Evolutionary conservation across 306 rosid species (phyloP).

Genomic region (Vigna angularis): DNA sequence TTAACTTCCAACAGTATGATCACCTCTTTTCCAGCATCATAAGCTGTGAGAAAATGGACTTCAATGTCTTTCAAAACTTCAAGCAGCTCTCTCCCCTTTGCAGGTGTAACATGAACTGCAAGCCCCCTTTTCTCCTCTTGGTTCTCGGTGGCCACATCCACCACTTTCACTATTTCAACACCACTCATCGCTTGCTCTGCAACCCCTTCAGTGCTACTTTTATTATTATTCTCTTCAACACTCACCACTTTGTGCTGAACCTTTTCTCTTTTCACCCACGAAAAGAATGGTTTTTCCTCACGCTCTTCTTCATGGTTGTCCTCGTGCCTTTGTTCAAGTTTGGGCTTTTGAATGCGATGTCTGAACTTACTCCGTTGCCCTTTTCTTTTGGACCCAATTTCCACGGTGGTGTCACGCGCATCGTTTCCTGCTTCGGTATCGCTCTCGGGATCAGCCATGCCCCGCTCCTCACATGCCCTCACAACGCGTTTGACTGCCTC

Average conservation of each 20-base stretch:
- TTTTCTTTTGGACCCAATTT: conserved; percentile 47
- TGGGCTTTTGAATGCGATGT: too few relatives aligned
- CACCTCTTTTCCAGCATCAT: conserved; percentile 78
- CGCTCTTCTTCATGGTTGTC: too few relatives aligned
- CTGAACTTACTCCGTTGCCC: too few relatives aligned
- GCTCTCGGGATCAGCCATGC: conserved; percentile 56
- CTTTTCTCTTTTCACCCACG: too few relatives aligned
- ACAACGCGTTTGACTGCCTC: conserved; percentile 52
- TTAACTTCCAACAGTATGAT: conserved; percentile 93
- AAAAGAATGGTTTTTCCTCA: too few relatives aligned
- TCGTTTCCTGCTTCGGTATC: conserved; percentile 58
- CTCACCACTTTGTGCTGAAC: conserved; percentile 51
- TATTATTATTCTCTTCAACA: conserved; percentile 47
- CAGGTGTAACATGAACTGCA: conserved; percentile 71
- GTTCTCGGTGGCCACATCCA: conserved; percentile 51
- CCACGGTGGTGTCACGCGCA: conserved; percentile 49
- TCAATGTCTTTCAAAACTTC: conserved; percentile 87
- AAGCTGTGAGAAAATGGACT: conserved; percentile 77
- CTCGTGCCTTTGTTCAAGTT: too few relatives aligned
- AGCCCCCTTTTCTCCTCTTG: conserved; percentile 61
- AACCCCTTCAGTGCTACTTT: conserved; percentile 22
- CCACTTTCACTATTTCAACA: conserved; percentile 56
- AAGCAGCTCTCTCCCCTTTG: conserved; percentile 84
- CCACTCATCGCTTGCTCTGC: conserved; percentile 45
- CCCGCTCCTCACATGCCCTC: conserved; percentile 51